Evolutionary conservation across 2,329 filamentous ascomycete genomes (phyloP), one percentile per base, ranked within the genome.

Genomic region (Alternaria hordeiaustralica): DNA sequence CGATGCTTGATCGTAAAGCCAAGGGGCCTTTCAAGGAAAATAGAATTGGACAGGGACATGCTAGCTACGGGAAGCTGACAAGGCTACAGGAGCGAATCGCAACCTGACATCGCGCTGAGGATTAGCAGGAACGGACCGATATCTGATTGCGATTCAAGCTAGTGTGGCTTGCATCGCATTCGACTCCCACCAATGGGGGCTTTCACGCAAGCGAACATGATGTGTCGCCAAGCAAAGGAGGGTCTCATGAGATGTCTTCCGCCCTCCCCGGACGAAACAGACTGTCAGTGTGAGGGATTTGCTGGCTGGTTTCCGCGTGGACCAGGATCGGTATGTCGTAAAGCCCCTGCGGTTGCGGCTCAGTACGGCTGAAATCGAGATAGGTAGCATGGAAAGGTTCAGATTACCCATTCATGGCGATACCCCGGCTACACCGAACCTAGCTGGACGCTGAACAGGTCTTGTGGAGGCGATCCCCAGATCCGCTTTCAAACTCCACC

Each of bases 401-500:
- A 51, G 47, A 51, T 33, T 23, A 41, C 20, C 49, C 55, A 23
- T 46, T n/a, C 43, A 47, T 30, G 60, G 55, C 26, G 33, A 12
- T 21, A 20, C 47, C 26, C 26, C 11, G 28, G 47, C 8, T 21
- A 23, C 54, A 56, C 46, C 20, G 53, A 53, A 21, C 30, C 9
- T 43, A 47, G 20, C 15, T 23, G 36, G 36, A 41, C n/a, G 25
- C n/a, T 61, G 28, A 46, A 58, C 55, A 58, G 54, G 47, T 58
- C 51, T 33, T 58, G 47, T 53, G 60, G 55, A 58, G 46, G 54
- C 23, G 46, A 51, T 58, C 59, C 55, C 47, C 47, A 58, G 51
- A 49, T 60, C 30, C 41, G 25, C 28, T 56, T 26, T 53, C 36
- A 26, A 33, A 61, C 55, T 61, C 46, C 60, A 58, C 55, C 18